These are phyloP conservation scores for Ormosia emarginata DNA, from an alignment of 306 rosid genomes.

Conservation along the genomic window DNA sequence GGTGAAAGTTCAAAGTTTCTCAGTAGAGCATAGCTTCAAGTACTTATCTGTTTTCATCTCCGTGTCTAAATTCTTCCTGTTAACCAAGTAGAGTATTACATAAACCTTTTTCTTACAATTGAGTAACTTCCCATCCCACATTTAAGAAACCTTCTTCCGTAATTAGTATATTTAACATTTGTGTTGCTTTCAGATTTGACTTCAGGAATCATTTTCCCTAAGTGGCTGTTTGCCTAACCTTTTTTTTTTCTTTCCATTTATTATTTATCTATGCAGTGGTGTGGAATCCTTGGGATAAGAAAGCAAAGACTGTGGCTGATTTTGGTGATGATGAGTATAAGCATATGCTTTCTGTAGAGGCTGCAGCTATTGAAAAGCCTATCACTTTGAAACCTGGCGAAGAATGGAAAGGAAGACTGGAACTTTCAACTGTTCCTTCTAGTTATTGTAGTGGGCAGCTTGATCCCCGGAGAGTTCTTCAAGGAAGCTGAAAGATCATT, in stretches of 20 bases:
- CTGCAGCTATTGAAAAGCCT: conserved; percentile 67
- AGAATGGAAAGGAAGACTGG: conserved; percentile 83
- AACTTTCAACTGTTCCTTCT: conserved; percentile 75
- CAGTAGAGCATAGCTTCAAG: neutral
- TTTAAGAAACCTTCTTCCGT: neutral
- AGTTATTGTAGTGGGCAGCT: conserved; percentile 87
- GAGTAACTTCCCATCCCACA: neutral
- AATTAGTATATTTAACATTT: neutral
- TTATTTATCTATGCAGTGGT: conserved; percentile 47
- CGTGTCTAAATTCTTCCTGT: neutral
- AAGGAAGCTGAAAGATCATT: conserved; percentile 44
- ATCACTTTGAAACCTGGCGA: conserved; percentile 81
- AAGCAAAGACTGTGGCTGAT: conserved; percentile 74
- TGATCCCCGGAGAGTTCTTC: conserved; percentile 67
- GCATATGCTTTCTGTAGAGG: conserved; percentile 76
- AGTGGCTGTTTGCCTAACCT: neutral
- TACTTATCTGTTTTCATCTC: neutral
- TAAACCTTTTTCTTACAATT: neutral
- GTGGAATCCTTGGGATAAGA: conserved; percentile 96
- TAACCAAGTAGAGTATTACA: neutral
- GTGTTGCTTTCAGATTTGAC: neutral
- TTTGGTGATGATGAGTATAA: conserved; percentile 86
- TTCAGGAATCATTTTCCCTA: neutral
- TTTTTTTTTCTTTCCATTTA: neutral
- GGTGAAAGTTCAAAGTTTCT: neutral